Base-by-base conservation (phyloP, 2,329 filamentous ascomycete species). In the Clarireedia paspali region DNA sequence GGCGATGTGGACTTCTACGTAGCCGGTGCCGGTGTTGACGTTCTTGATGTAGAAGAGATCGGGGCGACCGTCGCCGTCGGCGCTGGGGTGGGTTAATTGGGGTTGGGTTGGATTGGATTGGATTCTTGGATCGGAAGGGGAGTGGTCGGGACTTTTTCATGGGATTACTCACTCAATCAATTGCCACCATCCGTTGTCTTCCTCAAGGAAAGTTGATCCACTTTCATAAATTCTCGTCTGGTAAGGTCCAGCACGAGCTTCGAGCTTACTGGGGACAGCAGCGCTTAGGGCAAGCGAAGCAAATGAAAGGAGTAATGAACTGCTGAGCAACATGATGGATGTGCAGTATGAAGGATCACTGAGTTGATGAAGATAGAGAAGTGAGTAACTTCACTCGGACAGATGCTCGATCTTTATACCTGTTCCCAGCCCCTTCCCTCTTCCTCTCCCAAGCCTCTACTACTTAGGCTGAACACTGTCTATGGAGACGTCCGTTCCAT, bases 131-230 rank as follows among this genome's bases (percentile, higher is more conserved):
- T 40, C 15, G 9, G 6, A 20, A 5, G 10, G n/a, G 6, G 6
- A 46, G 40, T 9, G 23, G 12, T 12, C 24, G n/a, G 42, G 17
- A 17, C 10, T 23, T 2, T 4, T 4, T 45, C 1, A 47, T 6
- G 6, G 14, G 15, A 14, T 10, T 20, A 24, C 54, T 20, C 17
- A 57, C 50, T 57, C 55, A 39, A 57, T 57, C 17, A 57, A 39
- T 45, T 57, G 55, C 55, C 55, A 57, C 17, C 38, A 52, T 2
- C 55, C 55, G 26, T 57, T 53, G n/a, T 57, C 15, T 23, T 57
- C 55, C 30, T 57, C 17, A 6, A 15, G 34, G 20, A 57, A 57
- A 5, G 50, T 53, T 10, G 55, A 44, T 38, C 50, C 45, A 15
- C 36, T 38, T 20, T 53, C 44, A 7, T 53, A 36, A 6, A 57